Evolutionary conservation across 2,329 filamentous ascomycete genomes (phyloP), one percentile per base, ranked within the genome.

Genomic region (Penicillium rolfsii): DNA sequence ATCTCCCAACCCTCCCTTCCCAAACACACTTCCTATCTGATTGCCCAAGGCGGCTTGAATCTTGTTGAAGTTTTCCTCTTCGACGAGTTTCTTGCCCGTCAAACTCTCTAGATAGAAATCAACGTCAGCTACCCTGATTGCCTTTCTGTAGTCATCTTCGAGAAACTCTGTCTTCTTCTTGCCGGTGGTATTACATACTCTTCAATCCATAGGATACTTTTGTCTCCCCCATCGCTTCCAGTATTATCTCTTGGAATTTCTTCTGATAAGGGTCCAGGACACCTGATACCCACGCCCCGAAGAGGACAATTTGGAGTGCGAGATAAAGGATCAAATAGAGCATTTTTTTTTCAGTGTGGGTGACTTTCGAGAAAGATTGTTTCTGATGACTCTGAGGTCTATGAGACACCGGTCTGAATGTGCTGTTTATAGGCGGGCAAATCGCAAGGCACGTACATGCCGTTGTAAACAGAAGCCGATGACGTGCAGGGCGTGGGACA

Each of bases 231-330:
- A 73, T 71, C 26, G 60, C 61, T 26, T 73, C 67, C 0, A 75
- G 59, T 4, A 71, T n/a, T 0, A 71, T 56, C 35, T 75, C 71
- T 55, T 74, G 71, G 3, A 70, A 53, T 30, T 61, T 62, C 45
- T 70, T 70, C 60, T 74, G 72, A 45, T 71, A 71, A 11, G 65
- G 63, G 52, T 74, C 72, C 8, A 74, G 62, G n/a, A 63, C 61
- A 28, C 72, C 72, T 5, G 64, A 63, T 26, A 74, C 69, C 72
- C 72, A 74, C 3, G 72, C 71, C 19, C 52, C 62, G 7, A 69
- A 36, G 5, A 69, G 49, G 38, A 59, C 28, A 16, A 64, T 11
- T 33, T 69, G 67, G 3, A 59, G 48, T 19, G 57, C 16, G 49
- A 67, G 41, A 36, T 63, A 69, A 9, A 67, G 61, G 16, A 68